Base-by-base conservation (phyloP, 148 eudicot species). In the Amaranthus hypochondriacus region DNA sequence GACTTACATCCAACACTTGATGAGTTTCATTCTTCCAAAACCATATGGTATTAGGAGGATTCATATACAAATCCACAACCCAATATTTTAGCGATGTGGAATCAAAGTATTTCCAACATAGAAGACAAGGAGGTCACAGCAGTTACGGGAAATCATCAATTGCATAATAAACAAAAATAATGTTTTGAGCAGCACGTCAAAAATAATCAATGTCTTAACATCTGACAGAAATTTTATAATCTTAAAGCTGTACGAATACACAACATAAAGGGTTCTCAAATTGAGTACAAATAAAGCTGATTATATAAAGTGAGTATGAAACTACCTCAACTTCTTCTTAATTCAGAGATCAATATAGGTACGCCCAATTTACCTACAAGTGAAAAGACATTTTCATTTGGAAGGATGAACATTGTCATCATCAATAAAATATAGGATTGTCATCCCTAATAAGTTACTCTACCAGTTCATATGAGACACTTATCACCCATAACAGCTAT, bases 251-350 rank as follows among this genome's bases (percentile, higher is more conserved):
- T 61, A 69, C 18, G 50, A 7, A 47, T 69, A 14, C 62, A 76
- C 57, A 63, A 57, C 53, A 46, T 14, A 57, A 69, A 56, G 44
- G 49, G 56, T 39, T 63, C 52, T 64, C 13, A 68, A 48, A 78
- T 63, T 28, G 72, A 64, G 15, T 54, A 60, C 69, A 47, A 51
- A 68, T 47, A 54, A 71, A 80, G 78, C 69, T 70, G 56, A 72
- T 80, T 60, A 74, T 76, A 80, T 74, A 73, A 83, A 69, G 84
- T 67, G 89, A 88, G 83, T 85, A 84, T 80, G 86, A 84, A 89
- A 77, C 98, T 93, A 93, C 98, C 98, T 90, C 90, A 82, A 90
- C 85, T 81, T 85, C 96, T 76, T 86, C 96, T 84, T 92, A 90
- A 83, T 83, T 91, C 90, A 89, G 96, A 87, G 89, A 89, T 90